Evolutionary conservation across 495 filamentous ascomycete species (phyloP).

Genomic region (Pyrenula aspistea): DNA sequence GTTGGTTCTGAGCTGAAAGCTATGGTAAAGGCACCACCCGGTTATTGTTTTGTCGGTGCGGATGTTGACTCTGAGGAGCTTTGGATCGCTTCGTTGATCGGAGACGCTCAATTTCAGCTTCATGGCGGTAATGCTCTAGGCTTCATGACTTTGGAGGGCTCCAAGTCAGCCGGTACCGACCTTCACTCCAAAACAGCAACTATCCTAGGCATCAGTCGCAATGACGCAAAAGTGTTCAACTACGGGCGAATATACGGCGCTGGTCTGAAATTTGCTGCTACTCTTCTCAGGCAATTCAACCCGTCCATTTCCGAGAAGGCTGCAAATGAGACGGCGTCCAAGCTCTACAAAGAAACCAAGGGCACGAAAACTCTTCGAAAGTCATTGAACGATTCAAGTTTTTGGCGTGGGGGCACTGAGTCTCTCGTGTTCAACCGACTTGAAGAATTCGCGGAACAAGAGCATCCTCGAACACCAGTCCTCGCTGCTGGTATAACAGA

Average conservation of each 20-base stretch:
- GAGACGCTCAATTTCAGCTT: conserved; percentile 84
- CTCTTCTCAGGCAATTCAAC: conserved; percentile 86
- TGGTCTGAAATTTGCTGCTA: conserved; percentile 83
- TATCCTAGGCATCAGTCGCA: conserved; percentile 85
- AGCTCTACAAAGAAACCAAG: conserved; percentile 82
- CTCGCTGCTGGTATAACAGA: conserved; percentile 96
- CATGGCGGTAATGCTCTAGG: conserved; percentile 95
- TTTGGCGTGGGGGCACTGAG: conserved; percentile 96
- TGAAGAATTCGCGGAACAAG: conserved; percentile 94
- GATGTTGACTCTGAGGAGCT: conserved; percentile 99
- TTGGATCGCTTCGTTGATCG: conserved; percentile 94
- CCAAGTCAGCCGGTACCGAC: conserved; percentile 86
- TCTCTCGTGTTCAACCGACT: conserved; percentile 96
- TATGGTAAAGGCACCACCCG: conserved; percentile 85
- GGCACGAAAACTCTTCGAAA: conserved; percentile 66
- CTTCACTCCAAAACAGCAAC: conserved; percentile 86
- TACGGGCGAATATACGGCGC: conserved; percentile 98
- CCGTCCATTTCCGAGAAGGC: conserved; percentile 64
- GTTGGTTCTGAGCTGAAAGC: conserved; percentile 96
- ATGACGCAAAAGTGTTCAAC: conserved; percentile 96
- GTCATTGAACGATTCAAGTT: conserved; percentile 54
- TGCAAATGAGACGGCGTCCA: conserved; percentile 60
- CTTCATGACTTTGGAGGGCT: conserved; percentile 98
- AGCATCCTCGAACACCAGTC: conserved; percentile 79
- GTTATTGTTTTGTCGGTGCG: conserved; percentile 88